Base-by-base conservation (phyloP, 495 filamentous ascomycete species). In the Hypoxylon trugodes region DNA sequence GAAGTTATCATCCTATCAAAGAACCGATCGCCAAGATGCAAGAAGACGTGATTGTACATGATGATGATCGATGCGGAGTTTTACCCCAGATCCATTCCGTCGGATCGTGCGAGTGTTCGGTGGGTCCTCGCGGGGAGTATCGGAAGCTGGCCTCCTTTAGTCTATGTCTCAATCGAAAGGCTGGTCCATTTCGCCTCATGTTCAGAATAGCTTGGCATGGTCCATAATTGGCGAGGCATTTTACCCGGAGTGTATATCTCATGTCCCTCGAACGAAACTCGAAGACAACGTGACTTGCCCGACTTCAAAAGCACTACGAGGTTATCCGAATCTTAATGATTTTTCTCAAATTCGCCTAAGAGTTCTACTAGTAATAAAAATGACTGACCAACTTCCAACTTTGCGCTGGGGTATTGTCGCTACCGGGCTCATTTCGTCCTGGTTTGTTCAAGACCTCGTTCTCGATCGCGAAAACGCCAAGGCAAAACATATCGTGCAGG, bases 381-480 rank as follows among this genome's bases (percentile, higher is more conserved):
- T 56, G 52, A 15, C 52, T 46, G n/a, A 28, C 10, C 6, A 45
- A 43, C 28, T 56, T 36, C 52, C 52, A 13, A 56, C 40, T 1
- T 37, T 56, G 28, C 52, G 52, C 12, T 56, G 52, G 52, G 52
- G 52, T n/a, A 56, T 56, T 6, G 37, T 56, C 26, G 45, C 51
- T 28, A 64, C 60, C 8, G 60, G 60, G 2, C 26, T 63, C 4
- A 69, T 69, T 22, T 64, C 66, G 4, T 61, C 54, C n/a, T 67
- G 61, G 58, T 92, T 92, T 75, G 80, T 84, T 35, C 81, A 82
- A 65, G 89, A 91, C 70, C 86, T 93, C 36, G 78, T 86, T 25
- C 70, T 78, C 42, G 80, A 87, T 66, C 86, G 90, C 30, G 72
- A 74, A 26, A 83, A 82, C 48, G 75, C 78, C 19, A 86, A 89